Base-by-base conservation (phyloP, 2,329 filamentous ascomycete species). In the Herpotrichia juniperi region DNA sequence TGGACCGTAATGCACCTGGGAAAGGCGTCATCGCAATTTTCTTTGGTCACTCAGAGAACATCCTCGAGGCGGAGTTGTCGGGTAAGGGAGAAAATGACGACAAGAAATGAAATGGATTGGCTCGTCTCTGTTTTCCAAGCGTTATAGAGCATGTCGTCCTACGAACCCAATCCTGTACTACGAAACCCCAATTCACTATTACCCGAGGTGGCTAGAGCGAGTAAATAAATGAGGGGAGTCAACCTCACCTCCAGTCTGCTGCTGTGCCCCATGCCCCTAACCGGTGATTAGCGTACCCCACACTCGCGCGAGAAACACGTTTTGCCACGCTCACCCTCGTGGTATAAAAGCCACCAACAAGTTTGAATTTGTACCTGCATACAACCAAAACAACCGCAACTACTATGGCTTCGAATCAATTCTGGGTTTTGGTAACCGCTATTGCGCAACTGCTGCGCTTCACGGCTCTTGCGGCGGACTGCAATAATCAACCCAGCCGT, bases 401-500 rank as follows among this genome's bases (percentile, higher is more conserved):
- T 22, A 32, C 21, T 11, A 47, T 47, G 31, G 30, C 31, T 28
- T 19, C 14, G 8, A 37, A 4, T 9, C 30, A 3, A 3, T 17
- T 12, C 21, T 22, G 4, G 9, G 2, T 32, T 14, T 34, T 26
- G 17, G 6, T 6, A 12, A 34, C 17, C 21, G 7, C 19, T 22
- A 19, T 39, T 14, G 25, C 25, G 4, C 4, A 39, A 16, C 28
- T 26, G 21, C 43, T 46, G 14, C 22, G 14, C 2, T 14, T 14
- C 16, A 26, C 24, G 12, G 19, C 24, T 12, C 17, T 47, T 37
- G 45, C 39, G 4, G 39, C 50, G 24, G 24, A 46, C 24, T 40
- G 37, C 21, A 6, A 7, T 14, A 21, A 21, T 6, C 4, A 40
- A 21, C 37, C 75, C 5, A 72, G 71, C 1, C 75, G 72, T 19